Evolutionary conservation across 495 filamentous ascomycete species (phyloP).

Genomic region (Annulohypoxylon stygium): DNA sequence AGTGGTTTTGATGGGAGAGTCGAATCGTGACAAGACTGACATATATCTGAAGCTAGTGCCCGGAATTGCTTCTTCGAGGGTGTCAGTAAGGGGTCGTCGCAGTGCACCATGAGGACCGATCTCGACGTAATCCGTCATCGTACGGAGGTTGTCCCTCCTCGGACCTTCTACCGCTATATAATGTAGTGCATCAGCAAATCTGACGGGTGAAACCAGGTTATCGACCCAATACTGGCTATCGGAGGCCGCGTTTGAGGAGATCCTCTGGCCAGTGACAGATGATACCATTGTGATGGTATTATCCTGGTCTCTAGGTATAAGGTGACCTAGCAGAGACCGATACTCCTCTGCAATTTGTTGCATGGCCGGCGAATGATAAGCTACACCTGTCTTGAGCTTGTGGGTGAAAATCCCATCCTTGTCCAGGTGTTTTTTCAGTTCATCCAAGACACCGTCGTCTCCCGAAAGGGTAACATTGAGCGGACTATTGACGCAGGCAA

Average conservation of each 20-base stretch:
- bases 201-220: no score
- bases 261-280: slow-evolving; percentile 45
- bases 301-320: background rate
- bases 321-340: slow-evolving; percentile 15
- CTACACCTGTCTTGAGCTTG: slow-evolving; percentile 51
- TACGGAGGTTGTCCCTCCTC: slow-evolving; percentile 8
- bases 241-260: background rate
- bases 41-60: slow-evolving; percentile 38
- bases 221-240: no score
- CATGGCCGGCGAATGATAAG: slow-evolving; percentile 59
- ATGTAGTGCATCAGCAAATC: no score
- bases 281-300: slow-evolving; percentile 46
- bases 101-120: slow-evolving; percentile 71
- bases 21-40: slow-evolving; percentile 45
- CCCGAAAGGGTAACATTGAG: slow-evolving; percentile 59
- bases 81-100: slow-evolving; percentile 61
- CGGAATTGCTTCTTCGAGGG: slow-evolving; percentile 44
- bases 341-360: slow-evolving; percentile 53
- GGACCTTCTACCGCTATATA: background rate
- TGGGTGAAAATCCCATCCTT: slow-evolving; percentile 56
- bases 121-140: slow-evolving; percentile 59
- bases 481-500: slow-evolving; percentile 64
- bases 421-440: slow-evolving; percentile 44
- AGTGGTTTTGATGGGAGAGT: slow-evolving; percentile 39
- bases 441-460: slow-evolving; percentile 47